phyloP scores from a whole-genome alignment of 805 yeast genomes.

The Lachancea sp. region DNA sequence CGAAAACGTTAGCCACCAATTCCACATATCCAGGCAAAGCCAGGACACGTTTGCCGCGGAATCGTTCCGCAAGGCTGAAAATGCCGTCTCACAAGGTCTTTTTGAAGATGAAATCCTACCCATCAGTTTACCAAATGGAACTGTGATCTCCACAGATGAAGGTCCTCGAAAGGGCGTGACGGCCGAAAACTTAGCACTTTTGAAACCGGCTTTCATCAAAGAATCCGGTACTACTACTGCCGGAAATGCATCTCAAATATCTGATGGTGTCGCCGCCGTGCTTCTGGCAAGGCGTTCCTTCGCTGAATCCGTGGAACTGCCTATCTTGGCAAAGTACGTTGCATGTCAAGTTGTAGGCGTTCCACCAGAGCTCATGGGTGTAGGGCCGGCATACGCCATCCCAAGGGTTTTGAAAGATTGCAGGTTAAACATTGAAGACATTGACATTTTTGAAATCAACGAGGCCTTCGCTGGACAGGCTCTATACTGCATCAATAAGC shows the following conservation, averaged over 20 bases:
- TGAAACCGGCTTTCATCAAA: slow-evolving; percentile 80
- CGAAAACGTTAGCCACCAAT: slow-evolving; percentile 78
- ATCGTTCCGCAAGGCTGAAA: slow-evolving; percentile 79
- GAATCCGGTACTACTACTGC: slow-evolving; percentile 82
- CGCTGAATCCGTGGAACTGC: slow-evolving; percentile 67
- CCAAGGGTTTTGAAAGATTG: slow-evolving; percentile 67
- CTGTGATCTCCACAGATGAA: slow-evolving; percentile 61
- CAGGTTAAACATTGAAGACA: slow-evolving; percentile 56
- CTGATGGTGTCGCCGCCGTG: slow-evolving; percentile 94
- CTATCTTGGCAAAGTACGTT: slow-evolving; percentile 73
- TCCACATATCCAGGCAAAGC: slow-evolving; percentile 52
- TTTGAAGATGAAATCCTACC: slow-evolving; percentile 90
- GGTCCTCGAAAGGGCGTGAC: slow-evolving; percentile 90
- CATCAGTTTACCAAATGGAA: slow-evolving; percentile 47
- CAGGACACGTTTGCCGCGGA: slow-evolving; percentile 89
- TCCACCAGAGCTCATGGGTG: slow-evolving; percentile 96
- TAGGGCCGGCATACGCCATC: slow-evolving; percentile 95
- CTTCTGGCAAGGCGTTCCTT: slow-evolving; percentile 76
- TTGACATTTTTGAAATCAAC: slow-evolving; percentile 78
- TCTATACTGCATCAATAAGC: slow-evolving; percentile 59
- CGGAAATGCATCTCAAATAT: slow-evolving; percentile 92
- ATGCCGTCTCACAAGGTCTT: slow-evolving; percentile 62
- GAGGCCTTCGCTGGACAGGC: slow-evolving; percentile 98
- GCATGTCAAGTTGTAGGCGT: slow-evolving; percentile 82
- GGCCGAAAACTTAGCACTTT: slow-evolving; percentile 61